Evolutionary conservation across 192 early-diverging fungal genomes (phyloP).

Genomic region (Pilaira anomala): DNA sequence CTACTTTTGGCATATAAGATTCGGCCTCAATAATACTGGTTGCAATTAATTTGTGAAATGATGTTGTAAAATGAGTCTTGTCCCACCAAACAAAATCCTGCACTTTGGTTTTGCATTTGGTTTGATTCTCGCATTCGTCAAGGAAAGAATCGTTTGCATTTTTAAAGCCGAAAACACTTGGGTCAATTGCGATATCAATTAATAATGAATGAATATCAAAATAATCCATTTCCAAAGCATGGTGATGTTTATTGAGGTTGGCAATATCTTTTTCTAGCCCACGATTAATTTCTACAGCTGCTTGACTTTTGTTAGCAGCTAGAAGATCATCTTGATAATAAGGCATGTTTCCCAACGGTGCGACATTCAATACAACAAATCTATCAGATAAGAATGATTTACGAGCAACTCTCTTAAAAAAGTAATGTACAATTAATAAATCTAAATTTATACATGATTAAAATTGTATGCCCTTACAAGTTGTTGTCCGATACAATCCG

Average conservation of each 20-base stretch:
- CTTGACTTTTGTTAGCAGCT: neutral
- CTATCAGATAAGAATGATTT: conserved; percentile 19
- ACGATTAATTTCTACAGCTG: conserved; percentile 12
- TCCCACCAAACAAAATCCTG: conserved; percentile 39
- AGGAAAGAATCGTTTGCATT: conserved; percentile 25
- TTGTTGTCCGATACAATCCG: conserved; percentile 16
- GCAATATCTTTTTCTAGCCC: conserved; percentile 15
- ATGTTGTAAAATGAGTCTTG: conserved; percentile 33
- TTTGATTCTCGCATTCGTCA: conserved; percentile 21
- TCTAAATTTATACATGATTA: neutral
- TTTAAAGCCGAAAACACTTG: conserved; percentile 21
- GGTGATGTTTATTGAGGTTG: conserved; percentile 13
- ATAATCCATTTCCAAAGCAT: conserved; percentile 12
- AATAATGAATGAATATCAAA: conserved; percentile 25
- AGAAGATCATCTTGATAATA: conserved; percentile 1
- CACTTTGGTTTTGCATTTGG: neutral
- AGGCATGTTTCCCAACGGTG: conserved; percentile 29
- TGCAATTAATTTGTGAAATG: conserved; percentile 19
- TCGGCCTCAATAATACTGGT: conserved; percentile 21
- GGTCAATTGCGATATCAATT: conserved; percentile 22
- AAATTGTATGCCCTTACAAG: conserved; percentile 15
- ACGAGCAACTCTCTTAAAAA: conserved; percentile 15
- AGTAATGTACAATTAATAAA: neutral
- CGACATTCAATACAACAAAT: conserved; percentile 26
- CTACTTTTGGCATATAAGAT: conserved; percentile 12